A percentile compares a stretch with the other conserved stretches of the same genome.
Conservation (phyloP, 2,329 filamentous ascomycete species). For the Microdochium bolleyi region DNA sequence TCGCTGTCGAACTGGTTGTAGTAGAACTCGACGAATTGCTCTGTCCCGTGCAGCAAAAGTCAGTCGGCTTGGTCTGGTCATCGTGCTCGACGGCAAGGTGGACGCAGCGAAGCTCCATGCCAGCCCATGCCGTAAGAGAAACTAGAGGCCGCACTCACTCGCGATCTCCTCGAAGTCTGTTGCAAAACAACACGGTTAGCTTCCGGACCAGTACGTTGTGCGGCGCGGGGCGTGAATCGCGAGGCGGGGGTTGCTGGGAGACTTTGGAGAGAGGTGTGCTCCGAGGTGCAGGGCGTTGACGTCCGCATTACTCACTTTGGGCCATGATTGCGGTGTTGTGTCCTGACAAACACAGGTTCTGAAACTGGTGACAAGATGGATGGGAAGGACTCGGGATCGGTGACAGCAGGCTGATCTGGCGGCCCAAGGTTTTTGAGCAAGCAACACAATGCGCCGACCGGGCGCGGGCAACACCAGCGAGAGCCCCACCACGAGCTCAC, state of each 20-base stretch:
- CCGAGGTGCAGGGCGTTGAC: too few species aligned
- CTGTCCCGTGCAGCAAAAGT: conserved; percentile 34
- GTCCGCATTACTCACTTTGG: conserved; percentile 14
- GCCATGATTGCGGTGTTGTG: conserved; percentile 20
- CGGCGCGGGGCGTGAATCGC: too few species aligned
- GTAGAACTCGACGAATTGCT: conserved; percentile 85
- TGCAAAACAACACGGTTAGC: neutral
- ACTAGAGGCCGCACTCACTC: conserved; percentile 27
- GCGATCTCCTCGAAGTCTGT: conserved; percentile 37
- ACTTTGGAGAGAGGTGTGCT: too few species aligned
- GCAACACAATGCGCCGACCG: neutral
- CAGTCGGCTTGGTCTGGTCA: conserved; percentile 4
- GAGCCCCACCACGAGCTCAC: neutral
- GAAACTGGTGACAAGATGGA: neutral
- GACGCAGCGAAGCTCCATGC: neutral
- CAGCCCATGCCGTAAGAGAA: neutral
- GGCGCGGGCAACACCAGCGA: neutral
- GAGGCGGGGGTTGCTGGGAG: too few species aligned
- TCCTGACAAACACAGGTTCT: neutral
- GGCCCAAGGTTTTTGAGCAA: neutral
- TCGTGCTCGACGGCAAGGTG: neutral
- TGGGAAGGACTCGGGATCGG: neutral
- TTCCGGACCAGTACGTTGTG: conserved; percentile 8
- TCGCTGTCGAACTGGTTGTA: conserved; percentile 79
- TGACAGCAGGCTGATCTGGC: neutral